Percentiles rank a stretch among this genome's conserved stretches.
Evolutionary conservation across 2,329 filamentous ascomycete species (phyloP).

Genomic region (Ascochyta koolunga): DNA sequence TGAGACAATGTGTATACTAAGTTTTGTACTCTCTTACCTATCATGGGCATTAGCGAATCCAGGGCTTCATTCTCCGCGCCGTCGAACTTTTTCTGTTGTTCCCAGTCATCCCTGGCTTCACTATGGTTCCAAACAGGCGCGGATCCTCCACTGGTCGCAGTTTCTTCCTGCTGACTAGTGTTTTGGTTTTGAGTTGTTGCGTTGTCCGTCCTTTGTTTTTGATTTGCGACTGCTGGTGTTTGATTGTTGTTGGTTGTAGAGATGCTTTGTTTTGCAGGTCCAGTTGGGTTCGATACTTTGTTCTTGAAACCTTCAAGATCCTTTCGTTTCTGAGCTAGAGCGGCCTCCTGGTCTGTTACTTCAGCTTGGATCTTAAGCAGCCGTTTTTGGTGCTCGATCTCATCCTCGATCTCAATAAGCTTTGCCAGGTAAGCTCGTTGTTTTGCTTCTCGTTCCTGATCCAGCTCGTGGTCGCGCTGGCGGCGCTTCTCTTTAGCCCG

Average conservation of each 20-base stretch:
- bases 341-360: conserved; percentile 52
- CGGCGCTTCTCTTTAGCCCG: conserved; percentile 52
- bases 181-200: background rate
- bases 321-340: conserved; percentile 54
- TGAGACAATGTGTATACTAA: conserved; percentile 3
- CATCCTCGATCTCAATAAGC: conserved; percentile 60
- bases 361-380: conserved; percentile 53
- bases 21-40: conserved; percentile 47
- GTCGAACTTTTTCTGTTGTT: conserved; percentile 62
- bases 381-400: conserved; percentile 58
- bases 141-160: background rate
- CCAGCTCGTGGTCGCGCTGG: conserved; percentile 58
- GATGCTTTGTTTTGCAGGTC: background rate
- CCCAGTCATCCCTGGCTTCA: conserved; percentile 62
- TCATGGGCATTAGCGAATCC: conserved; percentile 71
- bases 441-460: conserved; percentile 53
- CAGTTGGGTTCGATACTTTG: conserved; percentile 4
- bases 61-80: conserved; percentile 59
- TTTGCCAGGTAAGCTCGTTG: conserved; percentile 55
- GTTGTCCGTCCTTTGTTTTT: too few species aligned
- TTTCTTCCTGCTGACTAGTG: background rate
- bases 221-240: too few species aligned
- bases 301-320: conserved; percentile 54
- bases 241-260: too few species aligned
- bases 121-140: conserved; percentile 25